Base-by-base conservation (phyloP, 148 eudicot species). In the Vaccinium darrowii region DNA sequence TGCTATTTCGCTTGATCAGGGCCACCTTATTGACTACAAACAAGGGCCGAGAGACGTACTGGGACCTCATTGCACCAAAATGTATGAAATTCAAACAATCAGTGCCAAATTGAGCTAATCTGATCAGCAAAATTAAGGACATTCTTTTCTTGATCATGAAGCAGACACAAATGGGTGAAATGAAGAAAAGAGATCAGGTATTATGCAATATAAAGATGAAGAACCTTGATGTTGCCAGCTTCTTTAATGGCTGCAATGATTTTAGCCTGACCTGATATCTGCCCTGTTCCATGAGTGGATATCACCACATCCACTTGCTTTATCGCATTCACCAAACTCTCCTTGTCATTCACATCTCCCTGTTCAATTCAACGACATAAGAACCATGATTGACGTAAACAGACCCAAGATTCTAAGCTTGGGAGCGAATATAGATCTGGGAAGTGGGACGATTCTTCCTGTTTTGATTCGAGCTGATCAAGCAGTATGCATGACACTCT, bases 261-360 rank as follows among this genome's bases (percentile, higher is more conserved):
- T 82, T 86, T 86, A 43, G 14, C 39, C 57, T 86, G 88, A 82
- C 82, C 79, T 49, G 51, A 75, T 18, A 86, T 10, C 58, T 82
- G 85, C 21, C 18, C 0, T 0, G 67, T 9, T 36, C 85, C 82
- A 52, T 82, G 79, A 8, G 88, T 53, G 3, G 85, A 86, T 30
- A 86, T 86, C 84, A 86, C 88, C 82, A 86, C 88, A 82, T 86
- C 88, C 30, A 86, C 88, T 58, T 86, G 77, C 85, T 86, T 86
- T 15, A 86, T 53, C 78, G 88, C 88, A 82, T 82, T 86, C 78
- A 86, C 85, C 87, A 86, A 82, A 54, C 84, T 86, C 82, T 77
- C 87, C 50, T 86, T 82, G 51, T 86, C 82, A 52, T 76, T 3
- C 79, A 86, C 7, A 86, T 86, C 88, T 36, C 88, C 88, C 88